Conservation (phyloP, 1,284 basidiomycete species). For the Sparassis latifolia region DNA sequence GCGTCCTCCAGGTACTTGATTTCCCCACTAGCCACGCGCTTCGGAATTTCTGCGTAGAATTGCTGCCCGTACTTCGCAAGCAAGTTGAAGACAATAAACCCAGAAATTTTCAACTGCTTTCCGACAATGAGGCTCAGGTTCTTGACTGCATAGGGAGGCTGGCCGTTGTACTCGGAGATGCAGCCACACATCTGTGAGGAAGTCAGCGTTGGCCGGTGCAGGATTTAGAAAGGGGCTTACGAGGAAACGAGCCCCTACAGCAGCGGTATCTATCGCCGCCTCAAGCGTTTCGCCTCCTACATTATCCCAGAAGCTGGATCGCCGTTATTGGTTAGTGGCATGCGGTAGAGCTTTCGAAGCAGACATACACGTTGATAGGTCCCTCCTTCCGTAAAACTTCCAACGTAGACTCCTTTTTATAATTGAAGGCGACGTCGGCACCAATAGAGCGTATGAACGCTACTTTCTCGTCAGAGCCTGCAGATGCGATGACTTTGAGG, state of each 20-base stretch:
- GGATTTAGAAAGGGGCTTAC: conserved; percentile 25
- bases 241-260: conserved; percentile 46
- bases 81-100: conserved; percentile 49
- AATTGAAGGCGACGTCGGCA: conserved; percentile 70
- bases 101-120: conserved; percentile 48
- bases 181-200: conserved; percentile 17
- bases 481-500: conserved; percentile 66
- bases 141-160: conserved; percentile 19
- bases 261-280: conserved; percentile 45
- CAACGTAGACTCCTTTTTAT: conserved; percentile 51
- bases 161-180: conserved; percentile 27
- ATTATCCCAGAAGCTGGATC: conserved; percentile 42
- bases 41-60: conserved; percentile 48
- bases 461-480: conserved; percentile 67
- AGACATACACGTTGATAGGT: conserved; percentile 41
- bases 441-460: conserved; percentile 57
- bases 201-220: not conserved
- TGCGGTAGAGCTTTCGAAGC: not conserved
- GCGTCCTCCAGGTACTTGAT: conserved; percentile 55
- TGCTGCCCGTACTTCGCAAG: conserved; percentile 30
- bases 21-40: conserved; percentile 47
- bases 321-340: not conserved
- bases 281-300: conserved; percentile 68
- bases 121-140: conserved; percentile 35
- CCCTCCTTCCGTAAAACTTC: conserved; percentile 54